phyloP scores from a whole-genome alignment of 768 basidiomycete genomes.

The Suillus variegatus region DNA sequence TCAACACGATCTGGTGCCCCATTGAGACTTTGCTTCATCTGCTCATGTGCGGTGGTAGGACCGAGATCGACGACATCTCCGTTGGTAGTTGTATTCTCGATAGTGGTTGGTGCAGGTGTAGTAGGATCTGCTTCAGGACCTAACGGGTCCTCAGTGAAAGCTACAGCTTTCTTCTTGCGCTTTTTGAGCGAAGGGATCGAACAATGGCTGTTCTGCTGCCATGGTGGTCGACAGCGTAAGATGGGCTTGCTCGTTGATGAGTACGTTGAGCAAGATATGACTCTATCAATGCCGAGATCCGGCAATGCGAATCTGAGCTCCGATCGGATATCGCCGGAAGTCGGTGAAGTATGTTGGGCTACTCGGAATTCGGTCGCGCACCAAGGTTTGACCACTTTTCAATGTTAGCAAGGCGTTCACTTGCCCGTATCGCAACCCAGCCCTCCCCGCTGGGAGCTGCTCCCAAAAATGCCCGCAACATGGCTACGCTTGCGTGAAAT shows the following conservation, averaged over 20 bases:
- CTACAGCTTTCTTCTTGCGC: conserved; percentile 85
- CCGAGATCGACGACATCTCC: conserved; percentile 79
- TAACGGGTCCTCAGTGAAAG: conserved; percentile 82
- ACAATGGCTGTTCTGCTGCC: conserved; percentile 74
- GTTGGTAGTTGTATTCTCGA: conserved; percentile 68
- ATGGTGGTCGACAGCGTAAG: conserved; percentile 27
- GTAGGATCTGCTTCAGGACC: conserved; percentile 84
- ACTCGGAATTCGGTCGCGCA: conserved; percentile 14
- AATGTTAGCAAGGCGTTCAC: conserved; percentile 55
- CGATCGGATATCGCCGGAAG: conserved; percentile 42
- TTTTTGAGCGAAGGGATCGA: conserved; percentile 86
- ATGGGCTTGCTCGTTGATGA: conserved; percentile 16
- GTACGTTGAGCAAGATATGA: conserved; percentile 14
- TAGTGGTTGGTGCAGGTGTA: conserved; percentile 69
- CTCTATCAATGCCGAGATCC: conserved; percentile 27
- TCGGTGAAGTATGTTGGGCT: conserved; percentile 19
- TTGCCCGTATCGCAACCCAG: conserved; percentile 44
- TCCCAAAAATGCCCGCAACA: conserved; percentile 67
- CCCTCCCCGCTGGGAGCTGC: conserved; percentile 40
- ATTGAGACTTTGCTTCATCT: conserved; percentile 56
- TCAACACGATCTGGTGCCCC: conserved; percentile 34
- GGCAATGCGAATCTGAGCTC: conserved; percentile 23
- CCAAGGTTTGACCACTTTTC: conserved; percentile 17
- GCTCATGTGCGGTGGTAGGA: conserved; percentile 73
- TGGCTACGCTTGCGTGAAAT: conserved; percentile 99